phyloP scores from a whole-genome alignment of 2,329 filamentous ascomycete species.

The Hansfordia pulvinata region DNA sequence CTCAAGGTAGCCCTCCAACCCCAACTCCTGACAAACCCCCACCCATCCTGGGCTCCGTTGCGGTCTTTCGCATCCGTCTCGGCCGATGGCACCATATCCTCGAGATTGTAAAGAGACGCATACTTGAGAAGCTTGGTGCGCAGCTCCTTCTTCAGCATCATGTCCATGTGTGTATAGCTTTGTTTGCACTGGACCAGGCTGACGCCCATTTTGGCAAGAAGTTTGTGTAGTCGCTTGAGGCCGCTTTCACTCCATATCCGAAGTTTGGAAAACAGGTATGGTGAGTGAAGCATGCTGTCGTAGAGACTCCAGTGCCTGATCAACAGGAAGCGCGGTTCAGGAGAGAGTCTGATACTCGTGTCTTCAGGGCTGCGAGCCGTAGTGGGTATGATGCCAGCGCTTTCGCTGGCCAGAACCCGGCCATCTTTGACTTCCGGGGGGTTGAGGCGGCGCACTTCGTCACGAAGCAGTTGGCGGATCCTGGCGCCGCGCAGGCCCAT shows the following conservation, averaged over 20 bases:
- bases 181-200: slow-evolving; percentile 89
- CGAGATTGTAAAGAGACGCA: slow-evolving; percentile 82
- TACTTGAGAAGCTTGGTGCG: slow-evolving; percentile 81
- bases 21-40: slow-evolving; percentile 96
- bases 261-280: slow-evolving; percentile 80
- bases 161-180: slow-evolving; percentile 96
- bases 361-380: slow-evolving; percentile 82
- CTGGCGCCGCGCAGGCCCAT: slow-evolving; percentile 69
- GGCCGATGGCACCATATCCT: slow-evolving; percentile 76
- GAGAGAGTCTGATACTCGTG: slow-evolving; percentile 80
- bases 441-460: slow-evolving; percentile 89
- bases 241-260: slow-evolving; percentile 92
- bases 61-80: slow-evolving; percentile 58
- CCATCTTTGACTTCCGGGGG: slow-evolving; percentile 56
- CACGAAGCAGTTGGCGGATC: slow-evolving; percentile 73
- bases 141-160: slow-evolving; percentile 82
- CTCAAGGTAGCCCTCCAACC: slow-evolving; percentile 92
- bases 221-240: slow-evolving; percentile 77
- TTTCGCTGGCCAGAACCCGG: slow-evolving; percentile 42
- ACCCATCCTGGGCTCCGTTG: slow-evolving; percentile 70
- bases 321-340: slow-evolving; percentile 84
- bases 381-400: slow-evolving; percentile 74
- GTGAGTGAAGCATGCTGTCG: slow-evolving; percentile 96
- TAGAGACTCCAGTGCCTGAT: slow-evolving; percentile 96
- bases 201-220: slow-evolving; percentile 96